Evolutionary conservation across 1,139 yeast genomes (phyloP).

Genomic region (Suhomyces maxii): DNA sequence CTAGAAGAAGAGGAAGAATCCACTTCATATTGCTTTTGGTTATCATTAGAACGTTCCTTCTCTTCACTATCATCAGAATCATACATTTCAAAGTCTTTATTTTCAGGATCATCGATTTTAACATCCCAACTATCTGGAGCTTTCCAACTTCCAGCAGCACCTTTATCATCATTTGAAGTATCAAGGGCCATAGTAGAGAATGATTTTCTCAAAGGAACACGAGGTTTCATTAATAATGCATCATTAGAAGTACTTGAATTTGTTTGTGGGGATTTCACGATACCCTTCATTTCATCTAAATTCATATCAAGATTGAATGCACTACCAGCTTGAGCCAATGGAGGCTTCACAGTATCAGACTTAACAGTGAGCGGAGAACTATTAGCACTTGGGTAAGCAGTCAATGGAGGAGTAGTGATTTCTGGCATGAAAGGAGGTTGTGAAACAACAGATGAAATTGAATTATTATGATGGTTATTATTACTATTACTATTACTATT

Average conservation of each 20-base stretch:
- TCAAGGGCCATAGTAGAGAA: constrained; percentile 7
- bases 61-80: constrained; percentile 24
- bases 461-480: not conserved
- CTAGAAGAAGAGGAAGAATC: constrained; percentile 7
- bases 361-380: constrained; percentile 2
- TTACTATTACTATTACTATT: not conserved
- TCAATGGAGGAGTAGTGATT: constrained; percentile 8
- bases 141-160: constrained; percentile 43
- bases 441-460: not conserved
- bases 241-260: not conserved
- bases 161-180: constrained; percentile 2
- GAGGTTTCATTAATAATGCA: not conserved
- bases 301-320: constrained; percentile 48
- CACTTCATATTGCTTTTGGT: constrained; percentile 11
- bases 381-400: not conserved
- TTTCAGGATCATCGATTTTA: constrained; percentile 32
- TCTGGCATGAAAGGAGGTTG: constrained; percentile 3
- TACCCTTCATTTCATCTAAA: constrained; percentile 53
- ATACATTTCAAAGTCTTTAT: constrained; percentile 10
- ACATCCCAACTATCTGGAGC: constrained; percentile 87
- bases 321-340: constrained; percentile 3
- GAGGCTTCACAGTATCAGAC: constrained; percentile 5
- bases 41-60: constrained; percentile 13
- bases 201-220: constrained; percentile 8
- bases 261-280: constrained; percentile 36